Evolutionary conservation across 345 rosid species (phyloP).

Genomic region (Populus davidiana): DNA sequence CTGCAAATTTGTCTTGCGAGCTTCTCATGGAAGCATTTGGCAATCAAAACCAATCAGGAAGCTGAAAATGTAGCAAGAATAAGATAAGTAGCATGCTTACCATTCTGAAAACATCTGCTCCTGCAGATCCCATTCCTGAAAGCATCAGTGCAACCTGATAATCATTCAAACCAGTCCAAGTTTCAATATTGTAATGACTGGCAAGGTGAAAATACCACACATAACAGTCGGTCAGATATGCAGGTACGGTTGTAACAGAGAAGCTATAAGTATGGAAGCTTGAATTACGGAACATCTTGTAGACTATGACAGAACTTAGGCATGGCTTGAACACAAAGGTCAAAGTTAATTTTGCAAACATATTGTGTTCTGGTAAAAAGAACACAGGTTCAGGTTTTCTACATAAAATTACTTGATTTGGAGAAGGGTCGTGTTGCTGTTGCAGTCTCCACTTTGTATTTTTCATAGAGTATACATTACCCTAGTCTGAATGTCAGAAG

Average conservation of each 20-base stretch:
- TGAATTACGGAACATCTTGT: background rate
- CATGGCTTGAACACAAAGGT: background rate
- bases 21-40: too few species aligned
- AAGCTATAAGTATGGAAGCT: background rate
- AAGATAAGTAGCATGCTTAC: conserved; percentile 38
- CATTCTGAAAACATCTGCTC: conserved; percentile 77
- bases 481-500: background rate
- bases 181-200: conserved; percentile 4
- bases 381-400: background rate
- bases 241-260: background rate
- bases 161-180: conserved; percentile 18
- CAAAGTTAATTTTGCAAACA: background rate
- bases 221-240: background rate
- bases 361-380: background rate
- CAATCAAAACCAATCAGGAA: too few species aligned
- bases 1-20: too few species aligned
- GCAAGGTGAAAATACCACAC: background rate
- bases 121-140: conserved; percentile 87
- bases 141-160: conserved; percentile 92
- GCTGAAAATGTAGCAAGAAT: background rate
- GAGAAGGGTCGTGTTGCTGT: background rate
- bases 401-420: background rate
- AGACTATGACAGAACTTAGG: background rate
- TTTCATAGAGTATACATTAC: background rate
- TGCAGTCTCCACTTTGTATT: background rate